phyloP scores from a whole-genome alignment of 306 rosid species.

The Gynostemma pentaphyllum region DNA sequence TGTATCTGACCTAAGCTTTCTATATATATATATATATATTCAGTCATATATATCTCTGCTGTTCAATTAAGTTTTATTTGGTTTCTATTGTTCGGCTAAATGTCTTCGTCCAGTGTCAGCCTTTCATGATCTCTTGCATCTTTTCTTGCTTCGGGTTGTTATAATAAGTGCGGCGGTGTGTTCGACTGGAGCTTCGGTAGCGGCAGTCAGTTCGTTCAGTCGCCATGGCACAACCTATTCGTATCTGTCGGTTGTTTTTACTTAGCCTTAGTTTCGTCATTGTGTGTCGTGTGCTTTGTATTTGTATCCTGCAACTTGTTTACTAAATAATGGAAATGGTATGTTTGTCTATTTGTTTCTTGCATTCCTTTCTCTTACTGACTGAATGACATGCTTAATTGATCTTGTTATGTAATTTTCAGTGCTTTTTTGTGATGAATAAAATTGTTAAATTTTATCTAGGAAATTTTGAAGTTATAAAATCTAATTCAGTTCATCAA shows the following conservation, averaged over 20 bases:
- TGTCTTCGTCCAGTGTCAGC: background rate
- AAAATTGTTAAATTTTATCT: no score
- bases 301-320: background rate
- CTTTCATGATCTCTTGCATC: background rate
- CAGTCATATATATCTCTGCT: background rate
- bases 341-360: background rate
- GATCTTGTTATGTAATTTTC: background rate
- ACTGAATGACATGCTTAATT: background rate
- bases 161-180: background rate
- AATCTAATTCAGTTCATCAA: no score
- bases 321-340: background rate
- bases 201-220: background rate
- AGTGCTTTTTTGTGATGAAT: background rate
- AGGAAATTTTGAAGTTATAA: no score
- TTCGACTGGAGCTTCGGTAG: background rate
- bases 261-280: background rate
- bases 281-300: background rate
- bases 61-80: background rate
- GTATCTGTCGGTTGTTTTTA: background rate
- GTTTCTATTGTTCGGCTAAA: background rate
- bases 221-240: background rate
- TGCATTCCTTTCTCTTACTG: background rate
- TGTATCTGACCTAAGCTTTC: conserved; percentile 3
- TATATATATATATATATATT: background rate
- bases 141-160: background rate